Evolutionary conservation across 2,329 filamentous ascomycete species (phyloP), one percentile per base, ranked within the genome.

Genomic region (Ophiostoma angusticollis): DNA sequence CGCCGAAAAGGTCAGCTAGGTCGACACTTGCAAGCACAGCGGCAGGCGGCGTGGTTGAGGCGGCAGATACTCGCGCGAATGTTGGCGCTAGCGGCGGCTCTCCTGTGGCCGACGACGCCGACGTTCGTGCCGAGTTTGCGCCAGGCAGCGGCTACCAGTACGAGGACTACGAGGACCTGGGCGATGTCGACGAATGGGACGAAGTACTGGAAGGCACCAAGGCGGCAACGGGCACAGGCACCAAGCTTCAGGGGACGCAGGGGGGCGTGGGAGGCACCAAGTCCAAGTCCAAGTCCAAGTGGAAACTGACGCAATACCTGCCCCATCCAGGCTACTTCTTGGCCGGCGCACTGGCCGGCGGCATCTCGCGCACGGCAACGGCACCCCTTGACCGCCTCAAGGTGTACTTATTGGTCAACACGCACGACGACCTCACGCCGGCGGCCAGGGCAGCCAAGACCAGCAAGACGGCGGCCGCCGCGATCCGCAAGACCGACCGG

Each of bases 241-340:
- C 37, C 37, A 40, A 42, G 42, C 42, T 46, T 42, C 39, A 40
- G n/a, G 34, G 31, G 30, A 16, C 33, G 21, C 27, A 25, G 9
- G 29, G 19, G 5, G 30, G 9, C 18, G 18, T 11, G 9, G 31
- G 14, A 3, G 12, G 16, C 13, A 21, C 19, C 3, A 24, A 24
- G 29, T 18, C 29, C 6, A 31, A 31, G 18, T n/a, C 8, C 16
- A 39, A 29, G 37, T 19, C 28, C 19, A 41, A 25, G 30, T 21
- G 22, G 57, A 65, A 59, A 66, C 73, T 79, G 67, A 78, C 73
- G 59, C 65, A 68, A 58, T 70, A 80, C 68, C 68, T 85, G 60
- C 84, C 83, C 60, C 74, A 85, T 76, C 72, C 81, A 93, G 91
- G 91, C 72, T 98, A 96, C 65, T 98, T 96, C 63, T 63, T 93